A percentile compares a stretch with the other conserved stretches of the same genome.
Evolutionary conservation across 2,329 filamentous ascomycete species (phyloP).

Genomic region (Aureobasidium sp.): DNA sequence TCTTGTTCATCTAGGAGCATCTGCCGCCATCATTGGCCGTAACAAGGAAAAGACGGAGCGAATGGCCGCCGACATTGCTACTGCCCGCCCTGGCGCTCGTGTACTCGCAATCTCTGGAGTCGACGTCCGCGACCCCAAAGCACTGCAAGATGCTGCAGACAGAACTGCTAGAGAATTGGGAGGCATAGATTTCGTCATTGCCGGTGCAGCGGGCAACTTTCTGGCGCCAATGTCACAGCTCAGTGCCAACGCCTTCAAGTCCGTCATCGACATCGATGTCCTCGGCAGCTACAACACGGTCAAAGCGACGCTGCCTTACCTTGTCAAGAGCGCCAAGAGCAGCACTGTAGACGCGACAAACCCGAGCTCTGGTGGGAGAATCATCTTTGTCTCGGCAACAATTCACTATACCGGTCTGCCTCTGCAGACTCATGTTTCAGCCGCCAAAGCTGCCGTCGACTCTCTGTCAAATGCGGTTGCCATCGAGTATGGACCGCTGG

Average conservation of each 20-base stretch:
- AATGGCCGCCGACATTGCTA: conserved; percentile 73
- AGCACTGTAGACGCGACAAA: conserved; percentile 23
- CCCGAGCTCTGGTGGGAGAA: conserved; percentile 62
- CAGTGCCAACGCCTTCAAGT: conserved; percentile 82
- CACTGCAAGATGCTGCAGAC: conserved; percentile 65
- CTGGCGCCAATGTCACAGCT: conserved; percentile 75
- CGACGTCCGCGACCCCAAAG: conserved; percentile 60
- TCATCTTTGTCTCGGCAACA: conserved; percentile 83
- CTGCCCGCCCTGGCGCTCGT: conserved; percentile 66
- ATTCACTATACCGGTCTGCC: conserved; percentile 85
- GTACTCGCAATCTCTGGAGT: conserved; percentile 75
- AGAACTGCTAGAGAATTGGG: conserved; percentile 76
- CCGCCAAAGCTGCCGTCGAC: conserved; percentile 87
- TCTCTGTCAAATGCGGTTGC: conserved; percentile 70
- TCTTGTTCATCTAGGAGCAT: conserved; percentile 79
- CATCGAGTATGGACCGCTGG: conserved; percentile 82
- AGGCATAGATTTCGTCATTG: conserved; percentile 85
- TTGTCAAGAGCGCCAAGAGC: conserved; percentile 63
- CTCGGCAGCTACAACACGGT: conserved; percentile 90
- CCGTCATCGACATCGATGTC: conserved; percentile 94
- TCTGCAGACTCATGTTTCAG: conserved; percentile 80
- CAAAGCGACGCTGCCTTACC: conserved; percentile 79
- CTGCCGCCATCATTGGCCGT: conserved; percentile 89
- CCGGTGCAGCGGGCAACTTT: conserved; percentile 94
- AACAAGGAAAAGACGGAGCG: conserved; percentile 80